Percentiles rank a stretch among this genome's conserved stretches.
Conservation (phyloP, 2,329 filamentous ascomycete genomes). For the Macrophomina pseudophaseolina region DNA sequence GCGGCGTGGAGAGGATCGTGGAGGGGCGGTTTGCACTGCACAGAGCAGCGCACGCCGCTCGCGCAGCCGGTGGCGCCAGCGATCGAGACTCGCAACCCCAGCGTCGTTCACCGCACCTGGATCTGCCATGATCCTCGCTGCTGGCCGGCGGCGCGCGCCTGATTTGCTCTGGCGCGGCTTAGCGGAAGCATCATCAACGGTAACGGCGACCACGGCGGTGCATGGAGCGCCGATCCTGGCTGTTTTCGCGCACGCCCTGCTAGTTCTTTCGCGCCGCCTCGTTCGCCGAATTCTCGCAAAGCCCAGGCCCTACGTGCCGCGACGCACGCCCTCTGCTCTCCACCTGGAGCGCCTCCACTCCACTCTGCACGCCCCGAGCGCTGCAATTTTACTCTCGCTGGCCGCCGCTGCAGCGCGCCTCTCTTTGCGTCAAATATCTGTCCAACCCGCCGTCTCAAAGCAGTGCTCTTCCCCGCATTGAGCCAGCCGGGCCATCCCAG, state of each 20-base stretch:
- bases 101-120: conserved; percentile 21
- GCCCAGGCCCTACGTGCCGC: conserved; percentile 27
- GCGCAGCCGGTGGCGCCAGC: conserved; percentile 22
- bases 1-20: conserved; percentile 15
- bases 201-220: conserved; percentile 23
- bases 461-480: conserved; percentile 25
- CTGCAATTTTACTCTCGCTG: conserved; percentile 23
- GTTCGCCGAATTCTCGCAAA: conserved; percentile 18
- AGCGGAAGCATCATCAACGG: conserved; percentile 24
- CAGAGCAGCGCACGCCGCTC: conserved; percentile 19
- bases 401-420: conserved; percentile 4
- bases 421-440: conserved; percentile 13
- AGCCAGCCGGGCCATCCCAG: conserved; percentile 19
- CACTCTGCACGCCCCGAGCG: conserved; percentile 10
- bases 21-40: conserved; percentile 7
- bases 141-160: conserved; percentile 20
- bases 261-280: conserved; percentile 24
- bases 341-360: conserved; percentile 26
- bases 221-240: conserved; percentile 24
- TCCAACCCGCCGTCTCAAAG: neutral
- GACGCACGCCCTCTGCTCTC: conserved; percentile 16
- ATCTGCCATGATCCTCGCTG: conserved; percentile 25
- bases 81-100: conserved; percentile 23
- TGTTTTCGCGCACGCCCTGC: conserved; percentile 20
- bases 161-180: conserved; percentile 24